Evolutionary conservation across 495 filamentous ascomycete species (phyloP).

Genomic region (Penicillium waksmanii): DNA sequence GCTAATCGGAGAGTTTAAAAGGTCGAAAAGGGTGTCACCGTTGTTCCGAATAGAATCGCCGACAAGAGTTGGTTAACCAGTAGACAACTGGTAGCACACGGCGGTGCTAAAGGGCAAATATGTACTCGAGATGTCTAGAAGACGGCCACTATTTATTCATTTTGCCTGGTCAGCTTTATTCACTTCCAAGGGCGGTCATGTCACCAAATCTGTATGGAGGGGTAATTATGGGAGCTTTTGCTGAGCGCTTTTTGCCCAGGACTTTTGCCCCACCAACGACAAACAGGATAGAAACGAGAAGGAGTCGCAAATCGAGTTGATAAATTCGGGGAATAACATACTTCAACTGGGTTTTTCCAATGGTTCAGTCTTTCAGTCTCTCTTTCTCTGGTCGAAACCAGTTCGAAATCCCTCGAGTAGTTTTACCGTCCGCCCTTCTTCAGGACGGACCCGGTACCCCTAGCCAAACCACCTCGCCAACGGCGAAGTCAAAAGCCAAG

Average conservation of each 20-base stretch:
- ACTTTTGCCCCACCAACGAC: conserved; percentile 26
- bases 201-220: conserved; percentile 20
- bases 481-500: conserved; percentile 31
- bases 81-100: conserved; percentile 28
- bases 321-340: conserved; percentile 10
- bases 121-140: conserved; percentile 25
- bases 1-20: conserved; percentile 1
- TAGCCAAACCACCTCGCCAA: conserved; percentile 53
- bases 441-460: conserved; percentile 61
- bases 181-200: conserved; percentile 4
- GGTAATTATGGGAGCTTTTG: conserved; percentile 25
- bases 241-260: conserved; percentile 4
- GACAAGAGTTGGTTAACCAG: conserved; percentile 13
- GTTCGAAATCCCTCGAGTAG: conserved; percentile 24
- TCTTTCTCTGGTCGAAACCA: conserved; percentile 16
- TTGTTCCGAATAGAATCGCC: conserved; percentile 6
- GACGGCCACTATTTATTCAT: conserved; percentile 19
- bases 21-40: conserved; percentile 1
- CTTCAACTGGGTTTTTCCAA: conserved; percentile 15
- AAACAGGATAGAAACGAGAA: conserved; percentile 12
- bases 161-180: conserved; percentile 18
- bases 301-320: background rate
- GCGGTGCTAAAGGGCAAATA: conserved; percentile 24
- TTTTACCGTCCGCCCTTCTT: conserved; percentile 63
- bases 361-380: background rate